Base-by-base conservation (phyloP, 257 asterid species). In the Nicotiana obtusifolia region DNA sequence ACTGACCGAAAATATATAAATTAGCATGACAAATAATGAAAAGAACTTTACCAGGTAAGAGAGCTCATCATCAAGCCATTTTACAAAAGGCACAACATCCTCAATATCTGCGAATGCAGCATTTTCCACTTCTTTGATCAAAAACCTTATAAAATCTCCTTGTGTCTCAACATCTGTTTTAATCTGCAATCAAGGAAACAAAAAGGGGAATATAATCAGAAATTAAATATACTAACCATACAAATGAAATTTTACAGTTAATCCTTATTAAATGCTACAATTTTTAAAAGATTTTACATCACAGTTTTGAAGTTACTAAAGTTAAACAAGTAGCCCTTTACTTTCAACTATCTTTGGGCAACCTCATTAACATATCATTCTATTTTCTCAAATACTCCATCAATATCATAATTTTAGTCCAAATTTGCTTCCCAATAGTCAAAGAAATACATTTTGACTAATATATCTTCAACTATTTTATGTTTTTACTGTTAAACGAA, bases 21-120 rank as follows among this genome's bases (percentile, higher is more conserved):
- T 47, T 24, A 3, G 7, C 2, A 47, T 4, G 15, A 2, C 14
- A 47, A 37, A 24, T 49, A 73, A 14, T 15, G 16, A 73, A 15
- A 49, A 0, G 7, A 47, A 65, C 0, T 19, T 37, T 89, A 95
- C 99, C 98, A 96, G 83, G 88, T 87, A 90, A 28, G 98, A 94
- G 62, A 96, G 98, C 85, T 96, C 99, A 78, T 96, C 98, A 64
- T 96, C 99, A 24, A 96, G 99, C 99, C 99, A 96, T 86, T 96
- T 96, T 8, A 96, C 99, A 77, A 96, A 96, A 56, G 97, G 92
- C 35, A 94, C 91, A 61, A 96, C 97, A 87, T 96, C 99, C 80
- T 94, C 97, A 84, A 96, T 96, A 87, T 93, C 94, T 19, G 91
- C 85, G 80, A 94, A 96, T 65, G 92, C 93, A 83, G 99, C 98